Evolutionary conservation across 345 rosid species (phyloP).

Genomic region (Laguncularia racemosa): DNA sequence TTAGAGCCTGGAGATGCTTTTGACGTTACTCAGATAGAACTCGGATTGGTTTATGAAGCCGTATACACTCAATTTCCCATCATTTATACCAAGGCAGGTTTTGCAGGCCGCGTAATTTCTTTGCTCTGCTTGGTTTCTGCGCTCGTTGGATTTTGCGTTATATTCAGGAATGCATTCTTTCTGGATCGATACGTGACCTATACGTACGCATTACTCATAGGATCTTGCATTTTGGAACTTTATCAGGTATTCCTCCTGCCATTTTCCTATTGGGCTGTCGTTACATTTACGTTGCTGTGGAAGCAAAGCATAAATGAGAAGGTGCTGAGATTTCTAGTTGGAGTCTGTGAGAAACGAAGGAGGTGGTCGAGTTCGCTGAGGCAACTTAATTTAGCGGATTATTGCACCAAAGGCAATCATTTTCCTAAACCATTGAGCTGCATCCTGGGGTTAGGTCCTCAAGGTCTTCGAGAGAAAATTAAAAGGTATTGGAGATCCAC

Average conservation of each 20-base stretch:
- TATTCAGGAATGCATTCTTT: neutral
- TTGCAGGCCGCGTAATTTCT: too few relatives aligned
- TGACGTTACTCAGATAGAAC: neutral
- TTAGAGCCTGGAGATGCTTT: neutral
- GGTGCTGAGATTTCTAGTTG: neutral
- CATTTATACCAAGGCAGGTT: too few relatives aligned
- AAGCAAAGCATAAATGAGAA: neutral
- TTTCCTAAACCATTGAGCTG: too few relatives aligned
- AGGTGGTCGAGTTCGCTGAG: too few relatives aligned
- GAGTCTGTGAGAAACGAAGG: neutral
- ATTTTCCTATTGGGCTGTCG: neutral
- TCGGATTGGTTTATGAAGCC: neutral
- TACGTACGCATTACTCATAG: neutral
- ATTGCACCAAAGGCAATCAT: too few relatives aligned
- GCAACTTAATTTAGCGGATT: too few relatives aligned
- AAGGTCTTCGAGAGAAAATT: too few relatives aligned
- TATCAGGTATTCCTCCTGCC: neutral
- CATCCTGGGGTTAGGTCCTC: too few relatives aligned
- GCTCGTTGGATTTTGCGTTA: neutral
- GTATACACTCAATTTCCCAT: neutral
- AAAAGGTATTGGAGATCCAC: too few relatives aligned
- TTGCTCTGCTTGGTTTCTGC: slow-evolving; percentile 1
- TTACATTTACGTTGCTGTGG: neutral
- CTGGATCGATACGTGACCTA: neutral
- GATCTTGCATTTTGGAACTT: neutral